Evolutionary conservation across 345 rosid species (phyloP), one percentile per base, ranked within the genome.

Genomic region (Heritiera littoralis): DNA sequence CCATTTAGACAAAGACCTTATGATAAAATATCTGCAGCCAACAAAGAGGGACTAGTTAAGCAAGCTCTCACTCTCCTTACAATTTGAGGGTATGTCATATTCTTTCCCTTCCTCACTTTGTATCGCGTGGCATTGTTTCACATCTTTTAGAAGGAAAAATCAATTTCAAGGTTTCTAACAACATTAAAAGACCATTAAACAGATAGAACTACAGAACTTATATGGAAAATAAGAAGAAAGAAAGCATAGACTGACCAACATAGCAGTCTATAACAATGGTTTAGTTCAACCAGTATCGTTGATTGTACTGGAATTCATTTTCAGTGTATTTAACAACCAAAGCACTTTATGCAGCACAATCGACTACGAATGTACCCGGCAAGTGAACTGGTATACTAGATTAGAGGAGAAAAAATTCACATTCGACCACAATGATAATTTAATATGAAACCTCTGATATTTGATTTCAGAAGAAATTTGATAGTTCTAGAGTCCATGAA

Each of bases 261-360:
- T 20, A 9, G 5, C 12, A 0, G 32, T 59, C 9, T 59, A 59
- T 11, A 9, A 61, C 3, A 13, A 61, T 23, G 66, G 66, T 9
- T 61, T 59, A 18, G 66, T 60, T 48, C 58, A 80, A 51, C 14
- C 76, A 18, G 65, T 56, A 74, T 32, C 68, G 12, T 1, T 1
- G 1, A 61, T 38, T 11, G 66, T 60, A 30, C 18, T 28, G 68
- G 35, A 64, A 64, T 64, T 64, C 68, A 32, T 61, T 61, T 65
- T 65, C 69, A 38, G 20, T 38, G 67, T 38, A 38, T 35, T 30
- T 8, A 10, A 65, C 63, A 58, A 61, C 77, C 80, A 83, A 77
- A 10, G 52, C 46, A 1, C 46, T 35, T n/a, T 58, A n/a, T 2
- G 11, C 30, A 20, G 30, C 63, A 58, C 2, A 7, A 10, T n/a